Base-by-base conservation (phyloP, 75 land plant species). In the Cunninghamia lanceolata region DNA sequence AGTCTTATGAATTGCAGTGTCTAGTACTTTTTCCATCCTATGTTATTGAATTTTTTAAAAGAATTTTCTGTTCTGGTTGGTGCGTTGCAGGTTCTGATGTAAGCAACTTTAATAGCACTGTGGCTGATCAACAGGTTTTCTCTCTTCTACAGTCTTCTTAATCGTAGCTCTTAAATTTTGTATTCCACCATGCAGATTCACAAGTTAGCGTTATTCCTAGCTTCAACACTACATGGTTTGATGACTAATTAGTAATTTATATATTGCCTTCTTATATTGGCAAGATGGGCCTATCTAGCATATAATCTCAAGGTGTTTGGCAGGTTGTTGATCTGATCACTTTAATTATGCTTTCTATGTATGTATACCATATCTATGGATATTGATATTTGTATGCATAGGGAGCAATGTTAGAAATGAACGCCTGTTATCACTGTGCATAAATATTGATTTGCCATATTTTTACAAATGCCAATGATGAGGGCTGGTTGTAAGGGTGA, bases 81-180 rank as follows among this genome's bases (percentile, higher is more conserved):
- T 54, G 78, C n/a, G 42, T 53, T 40, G 85, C 92, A 94, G 95
- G 39, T 14, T 54, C 92, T 38, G 92, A 93, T 84, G 77, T 93
- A 36, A 98, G 97, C 54, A 93, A 94, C 87, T 98, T 98, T 85
- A 98, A 98, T 87, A 98, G 91, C 77, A 98, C 99, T 91, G 99
- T 98, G 68, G 89, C 94, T 34, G 99, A 90, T 42, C 91, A 98
- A 84, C 95, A 97, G 99, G 99, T 87, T 54, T 11, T 2, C 39
- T 52, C 42, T 83, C 54, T 36, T 40, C 35, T 32, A 10, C 10
- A 40, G 52, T 8, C 9, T 10, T 47, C 52, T 9, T 32, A 30
- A 32, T 71, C 35, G 9, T 34, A 32, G 10, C 32, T 71, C 10
- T 71, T 32, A 30, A 66, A 25, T 10, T 71, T 71, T 71, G 75